Conservation (phyloP, 2,329 filamentous ascomycete genomes). For the Paecilomyces dactylethromorphus region DNA sequence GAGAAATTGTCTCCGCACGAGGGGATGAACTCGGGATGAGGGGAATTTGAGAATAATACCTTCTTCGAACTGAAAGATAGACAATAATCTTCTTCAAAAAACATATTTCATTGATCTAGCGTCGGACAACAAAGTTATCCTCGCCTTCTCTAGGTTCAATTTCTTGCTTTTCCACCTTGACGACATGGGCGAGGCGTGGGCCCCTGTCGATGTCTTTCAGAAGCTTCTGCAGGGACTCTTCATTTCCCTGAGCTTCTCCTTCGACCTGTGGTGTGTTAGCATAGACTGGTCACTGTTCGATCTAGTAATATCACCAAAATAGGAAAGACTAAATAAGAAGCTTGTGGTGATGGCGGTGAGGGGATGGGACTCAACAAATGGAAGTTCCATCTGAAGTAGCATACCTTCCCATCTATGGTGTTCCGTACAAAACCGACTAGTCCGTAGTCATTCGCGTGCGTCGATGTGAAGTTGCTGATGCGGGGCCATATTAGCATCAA, state of each 20-base stretch:
- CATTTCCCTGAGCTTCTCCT: constrained; percentile 77
- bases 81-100: not conserved
- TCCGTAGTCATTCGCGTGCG: constrained; percentile 34
- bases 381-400: not conserved
- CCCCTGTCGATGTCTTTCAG: constrained; percentile 70
- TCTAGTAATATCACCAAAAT: not conserved
- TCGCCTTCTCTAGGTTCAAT: constrained; percentile 63
- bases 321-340: not conserved
- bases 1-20: not conserved
- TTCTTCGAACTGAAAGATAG: not conserved
- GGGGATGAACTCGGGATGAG: not conserved
- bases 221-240: constrained; percentile 60
- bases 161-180: constrained; percentile 63
- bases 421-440: constrained; percentile 46
- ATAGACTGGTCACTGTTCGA: not conserved
- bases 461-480: constrained; percentile 36
- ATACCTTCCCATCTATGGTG: constrained; percentile 38
- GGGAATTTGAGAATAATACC: not conserved
- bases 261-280: constrained; percentile 57
- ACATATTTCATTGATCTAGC: constrained; percentile 3
- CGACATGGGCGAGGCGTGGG: constrained; percentile 65
- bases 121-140: constrained; percentile 52
- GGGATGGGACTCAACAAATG: not conserved
- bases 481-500: not conserved
- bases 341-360: not conserved